Evolutionary conservation across 345 rosid genomes (phyloP).

Genomic region (Salix brachista): DNA sequence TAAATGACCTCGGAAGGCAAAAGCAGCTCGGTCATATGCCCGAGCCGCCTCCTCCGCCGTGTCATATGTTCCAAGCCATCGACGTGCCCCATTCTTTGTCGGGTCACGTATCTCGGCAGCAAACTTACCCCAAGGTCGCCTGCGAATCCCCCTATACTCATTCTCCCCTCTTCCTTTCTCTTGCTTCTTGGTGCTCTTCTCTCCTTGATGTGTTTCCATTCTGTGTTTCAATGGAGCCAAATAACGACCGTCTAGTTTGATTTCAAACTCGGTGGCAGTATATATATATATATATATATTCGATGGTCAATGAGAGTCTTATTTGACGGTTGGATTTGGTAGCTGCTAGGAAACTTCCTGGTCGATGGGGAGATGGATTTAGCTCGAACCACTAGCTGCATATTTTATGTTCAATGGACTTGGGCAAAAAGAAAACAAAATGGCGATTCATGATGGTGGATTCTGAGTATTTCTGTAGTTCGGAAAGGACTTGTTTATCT

Average conservation of each 20-base stretch:
- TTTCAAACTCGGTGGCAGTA: neutral
- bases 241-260: neutral
- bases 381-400: neutral
- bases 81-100: constrained; percentile 52
- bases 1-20: constrained; percentile 25
- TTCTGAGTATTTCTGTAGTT: neutral
- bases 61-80: constrained; percentile 50
- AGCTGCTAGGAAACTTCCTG: constrained; percentile 11
- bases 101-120: constrained; percentile 87
- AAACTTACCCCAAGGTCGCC: constrained; percentile 80
- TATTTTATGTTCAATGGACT: constrained; percentile 5
- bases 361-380: neutral
- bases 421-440: neutral
- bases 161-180: constrained; percentile 23
- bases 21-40: constrained; percentile 30
- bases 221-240: neutral
- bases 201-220: constrained; percentile 22
- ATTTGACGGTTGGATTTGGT: constrained; percentile 23
- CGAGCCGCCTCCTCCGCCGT: constrained; percentile 28
- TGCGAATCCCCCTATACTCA: constrained; percentile 64
- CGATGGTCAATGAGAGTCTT: constrained; percentile 11
- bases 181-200: neutral
- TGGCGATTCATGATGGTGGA: neutral
- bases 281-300: neutral
- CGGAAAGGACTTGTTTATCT: neutral